Percentiles rank a stretch among this genome's conserved stretches.
These are phyloP conservation scores for Chaetomidium leptoderma DNA, from an alignment of 495 filamentous ascomycete genomes.

Conservation along the genomic window DNA sequence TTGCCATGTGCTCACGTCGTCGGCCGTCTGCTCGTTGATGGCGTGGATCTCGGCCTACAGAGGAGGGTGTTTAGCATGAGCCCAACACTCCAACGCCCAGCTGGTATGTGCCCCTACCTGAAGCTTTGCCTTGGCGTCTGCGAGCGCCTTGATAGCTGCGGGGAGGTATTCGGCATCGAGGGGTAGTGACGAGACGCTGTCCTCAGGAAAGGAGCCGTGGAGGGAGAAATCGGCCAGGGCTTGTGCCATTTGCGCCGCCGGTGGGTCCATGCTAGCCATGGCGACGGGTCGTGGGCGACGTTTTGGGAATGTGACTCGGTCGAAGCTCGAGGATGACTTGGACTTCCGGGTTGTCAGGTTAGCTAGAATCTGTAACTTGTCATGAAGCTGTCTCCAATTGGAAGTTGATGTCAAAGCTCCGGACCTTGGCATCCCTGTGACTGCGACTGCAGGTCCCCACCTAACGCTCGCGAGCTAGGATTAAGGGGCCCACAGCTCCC, in stretches of 20 bases:
- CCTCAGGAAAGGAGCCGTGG: slow-evolving; percentile 70
- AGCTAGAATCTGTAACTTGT: too few relatives aligned
- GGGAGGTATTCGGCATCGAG: slow-evolving; percentile 57
- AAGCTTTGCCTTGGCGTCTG: slow-evolving; percentile 59
- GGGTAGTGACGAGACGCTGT: slow-evolving; percentile 60
- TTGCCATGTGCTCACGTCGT: slow-evolving; percentile 81
- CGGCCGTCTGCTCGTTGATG: slow-evolving; percentile 66
- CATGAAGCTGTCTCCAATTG: slow-evolving; percentile 21
- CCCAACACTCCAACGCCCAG: background rate
- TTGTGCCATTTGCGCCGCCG: slow-evolving; percentile 47
- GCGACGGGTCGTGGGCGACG: background rate
- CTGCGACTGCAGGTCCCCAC: too few relatives aligned
- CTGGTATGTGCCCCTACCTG: slow-evolving; percentile 49
- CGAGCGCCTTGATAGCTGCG: slow-evolving; percentile 59
- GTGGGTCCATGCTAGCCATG: slow-evolving; percentile 21
- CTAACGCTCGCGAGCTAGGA: too few relatives aligned
- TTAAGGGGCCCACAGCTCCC: too few relatives aligned
- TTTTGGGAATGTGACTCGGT: background rate
- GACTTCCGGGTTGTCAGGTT: too few relatives aligned
- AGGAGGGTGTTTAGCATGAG: slow-evolving; percentile 13
- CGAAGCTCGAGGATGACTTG: background rate
- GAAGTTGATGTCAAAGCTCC: slow-evolving; percentile 15
- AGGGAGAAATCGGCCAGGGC: slow-evolving; percentile 69
- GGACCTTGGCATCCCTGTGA: background rate
- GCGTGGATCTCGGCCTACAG: slow-evolving; percentile 62